phyloP scores from a whole-genome alignment of 2,329 filamentous ascomycete genomes.

The Apiospora malaysiana region DNA sequence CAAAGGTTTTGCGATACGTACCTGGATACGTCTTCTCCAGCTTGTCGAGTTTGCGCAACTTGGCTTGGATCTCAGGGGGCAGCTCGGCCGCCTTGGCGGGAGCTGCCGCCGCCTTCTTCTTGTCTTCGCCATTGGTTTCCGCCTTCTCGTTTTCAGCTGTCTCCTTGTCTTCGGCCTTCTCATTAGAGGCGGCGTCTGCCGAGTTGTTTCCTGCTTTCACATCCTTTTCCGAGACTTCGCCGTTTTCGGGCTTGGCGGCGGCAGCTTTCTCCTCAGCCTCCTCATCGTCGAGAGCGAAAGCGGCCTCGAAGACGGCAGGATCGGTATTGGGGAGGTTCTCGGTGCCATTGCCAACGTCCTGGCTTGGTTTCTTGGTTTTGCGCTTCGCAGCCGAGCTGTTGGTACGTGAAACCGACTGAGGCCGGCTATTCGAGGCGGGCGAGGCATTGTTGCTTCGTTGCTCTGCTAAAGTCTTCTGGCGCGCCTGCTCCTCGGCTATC shows the following conservation, averaged over 20 bases:
- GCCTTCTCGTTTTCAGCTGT: constrained; percentile 21
- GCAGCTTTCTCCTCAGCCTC: constrained; percentile 73
- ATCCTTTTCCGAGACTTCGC: constrained; percentile 42
- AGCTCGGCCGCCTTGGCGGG: constrained; percentile 57
- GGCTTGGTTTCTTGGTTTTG: constrained; percentile 47
- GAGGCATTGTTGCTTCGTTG: constrained; percentile 51
- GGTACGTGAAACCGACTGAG: constrained; percentile 50
- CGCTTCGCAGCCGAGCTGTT: constrained; percentile 45
- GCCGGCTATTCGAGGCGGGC: constrained; percentile 50
- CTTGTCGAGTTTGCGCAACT: constrained; percentile 86
- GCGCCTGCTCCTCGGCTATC: constrained; percentile 90
- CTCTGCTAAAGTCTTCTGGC: constrained; percentile 63
- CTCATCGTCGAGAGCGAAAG: constrained; percentile 87
- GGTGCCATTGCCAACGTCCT: constrained; percentile 46
- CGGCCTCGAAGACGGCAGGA: constrained; percentile 84
- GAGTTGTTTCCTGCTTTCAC: constrained; percentile 30
- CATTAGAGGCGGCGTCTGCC: constrained; percentile 32
- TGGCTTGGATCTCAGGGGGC: constrained; percentile 74
- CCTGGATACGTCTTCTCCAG: constrained; percentile 87
- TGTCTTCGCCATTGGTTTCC: constrained; percentile 20
- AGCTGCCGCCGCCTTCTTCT: constrained; percentile 29
- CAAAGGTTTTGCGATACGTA: constrained; percentile 44
- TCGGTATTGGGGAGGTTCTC: constrained; percentile 65
- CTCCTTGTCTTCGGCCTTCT: constrained; percentile 23
- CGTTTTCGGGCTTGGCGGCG: constrained; percentile 50